These are phyloP conservation scores for Serendipita sp. DNA, from an alignment of 1,284 basidiomycete genomes.

Conservation along the genomic window DNA sequence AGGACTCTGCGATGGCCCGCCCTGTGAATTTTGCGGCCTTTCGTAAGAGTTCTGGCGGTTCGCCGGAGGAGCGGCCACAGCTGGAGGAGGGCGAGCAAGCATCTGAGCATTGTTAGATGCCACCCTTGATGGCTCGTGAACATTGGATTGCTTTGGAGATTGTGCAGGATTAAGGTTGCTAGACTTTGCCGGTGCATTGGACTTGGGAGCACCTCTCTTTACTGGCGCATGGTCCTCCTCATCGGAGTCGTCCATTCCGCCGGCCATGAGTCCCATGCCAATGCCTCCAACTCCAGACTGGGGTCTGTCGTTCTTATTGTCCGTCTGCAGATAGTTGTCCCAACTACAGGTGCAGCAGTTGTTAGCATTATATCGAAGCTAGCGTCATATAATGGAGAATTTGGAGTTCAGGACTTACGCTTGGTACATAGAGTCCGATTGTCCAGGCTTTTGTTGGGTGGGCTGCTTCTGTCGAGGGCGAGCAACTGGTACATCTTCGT, in stretches of 20 bases:
- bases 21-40: background rate
- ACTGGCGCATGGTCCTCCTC: slow-evolving; percentile 24
- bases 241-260: slow-evolving; percentile 24
- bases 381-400: slow-evolving; percentile 6
- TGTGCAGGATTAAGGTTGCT: slow-evolving; percentile 4
- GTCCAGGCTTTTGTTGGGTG: slow-evolving; percentile 18
- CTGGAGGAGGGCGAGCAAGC: slow-evolving; percentile 33
- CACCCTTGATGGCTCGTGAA: background rate
- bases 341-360: slow-evolving; percentile 31
- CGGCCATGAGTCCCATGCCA: slow-evolving; percentile 38
- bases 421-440: slow-evolving; percentile 41
- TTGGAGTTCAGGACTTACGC: slow-evolving; percentile 34
- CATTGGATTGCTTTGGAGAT: background rate
- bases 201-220: background rate
- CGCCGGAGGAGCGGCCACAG: slow-evolving; percentile 22
- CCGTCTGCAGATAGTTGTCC: slow-evolving; percentile 36
- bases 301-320: slow-evolving; percentile 25
- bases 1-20: background rate
- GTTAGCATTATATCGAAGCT: background rate
- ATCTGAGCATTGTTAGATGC: slow-evolving; percentile 44
- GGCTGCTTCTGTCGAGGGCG: slow-evolving; percentile 12
- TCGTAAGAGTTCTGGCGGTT: slow-evolving; percentile 1
- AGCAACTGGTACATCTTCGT: slow-evolving; percentile 25
- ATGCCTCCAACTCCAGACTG: slow-evolving; percentile 38
- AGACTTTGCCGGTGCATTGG: background rate